Base-by-base conservation (phyloP, 768 basidiomycete species). In the Multifurca ochricompacta region DNA sequence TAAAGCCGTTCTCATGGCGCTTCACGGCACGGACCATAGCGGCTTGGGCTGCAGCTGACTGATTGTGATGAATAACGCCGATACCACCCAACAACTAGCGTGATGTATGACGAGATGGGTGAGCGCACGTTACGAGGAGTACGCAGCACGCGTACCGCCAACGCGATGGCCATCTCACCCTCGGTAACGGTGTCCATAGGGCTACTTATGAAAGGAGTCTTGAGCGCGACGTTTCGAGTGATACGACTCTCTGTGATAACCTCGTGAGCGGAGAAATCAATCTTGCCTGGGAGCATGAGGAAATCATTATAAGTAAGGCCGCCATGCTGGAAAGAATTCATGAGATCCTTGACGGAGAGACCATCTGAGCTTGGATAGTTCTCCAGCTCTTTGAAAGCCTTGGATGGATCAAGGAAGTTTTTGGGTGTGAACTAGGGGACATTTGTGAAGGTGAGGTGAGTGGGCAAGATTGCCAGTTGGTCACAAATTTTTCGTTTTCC, bases 181-280 rank as follows among this genome's bases (percentile, higher is more conserved):
- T 97, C 96, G 1, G 96, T 98, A 63, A 98, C 96, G 41, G 96
- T 99, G 74, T 99, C 96, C 96, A 99, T 99, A 14, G 96, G 95
- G 48, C 91, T 94, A 68, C 91, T 95, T 75, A 97, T 76, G 73
- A 99, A 95, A 0, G 95, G 96, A 0, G 93, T 94, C 73, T 92
- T 97, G 63, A 99, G 77, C 39, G 75, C 72, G 63, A 97, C 89
- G 62, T 96, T 96, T 52, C 87, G 83, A 21, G 95, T 96, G 54
- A 99, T 83, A 51, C 77, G 81, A 64, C 82, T 87, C 73, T 97
- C 91, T 2, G 90, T 83, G 62, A 79, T 66, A 67, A 93, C 94
- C 40, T 81, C 81, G 14, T 78, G 77, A 1, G 90, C 88, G 10
- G 87, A 75, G 69, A 99, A 99, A 74, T 93, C 84, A 65, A 99